A percentile compares a stretch with the other conserved stretches of the same genome.
These are phyloP conservation scores for Pseudogymnoascus sp. DNA, from an alignment of 2,329 filamentous ascomycete species.

Conservation along the genomic window DNA sequence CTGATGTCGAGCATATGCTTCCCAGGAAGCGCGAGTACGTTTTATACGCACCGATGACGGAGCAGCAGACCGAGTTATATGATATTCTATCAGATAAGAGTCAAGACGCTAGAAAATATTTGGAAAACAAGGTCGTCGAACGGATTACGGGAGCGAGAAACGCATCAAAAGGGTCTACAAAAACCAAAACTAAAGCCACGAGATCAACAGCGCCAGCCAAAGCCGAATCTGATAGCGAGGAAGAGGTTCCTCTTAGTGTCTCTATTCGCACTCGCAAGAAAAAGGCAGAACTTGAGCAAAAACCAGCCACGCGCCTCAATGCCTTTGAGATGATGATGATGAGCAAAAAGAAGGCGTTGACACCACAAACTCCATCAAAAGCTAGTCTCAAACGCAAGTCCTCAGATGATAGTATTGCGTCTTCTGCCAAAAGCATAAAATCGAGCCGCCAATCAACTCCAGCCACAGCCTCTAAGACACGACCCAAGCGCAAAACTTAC, in stretches of 20 bases:
- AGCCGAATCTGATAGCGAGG: slow-evolving; percentile 22
- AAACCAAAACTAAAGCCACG: not conserved
- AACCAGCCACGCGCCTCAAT: slow-evolving; percentile 27
- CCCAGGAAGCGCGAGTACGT: slow-evolving; percentile 97
- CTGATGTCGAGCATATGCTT: slow-evolving; percentile 83
- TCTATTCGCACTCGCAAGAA: slow-evolving; percentile 20
- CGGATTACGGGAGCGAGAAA: slow-evolving; percentile 38
- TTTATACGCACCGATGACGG: slow-evolving; percentile 83
- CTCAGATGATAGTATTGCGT: slow-evolving; percentile 30
- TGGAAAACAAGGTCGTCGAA: slow-evolving; percentile 72
- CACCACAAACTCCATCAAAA: slow-evolving; percentile 20
- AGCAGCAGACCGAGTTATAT: slow-evolving; percentile 86
- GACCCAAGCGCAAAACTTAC: slow-evolving; percentile 40
- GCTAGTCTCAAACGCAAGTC: slow-evolving; percentile 48
- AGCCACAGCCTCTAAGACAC: slow-evolving; percentile 37
- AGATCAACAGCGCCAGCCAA: slow-evolving; percentile 9
- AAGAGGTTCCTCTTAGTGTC: slow-evolving; percentile 19
- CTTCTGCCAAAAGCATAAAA: slow-evolving; percentile 61
- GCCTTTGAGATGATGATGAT: slow-evolving; percentile 38
- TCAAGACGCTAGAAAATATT: slow-evolving; percentile 59
- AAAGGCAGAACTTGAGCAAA: slow-evolving; percentile 13
- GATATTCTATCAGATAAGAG: slow-evolving; percentile 51
- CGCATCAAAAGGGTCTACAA: slow-evolving; percentile 8
- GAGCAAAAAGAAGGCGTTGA: slow-evolving; percentile 12
- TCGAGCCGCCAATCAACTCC: slow-evolving; percentile 71